Evolutionary conservation across 768 basidiomycete species (phyloP).

Genomic region (Tephrocybe sp.): DNA sequence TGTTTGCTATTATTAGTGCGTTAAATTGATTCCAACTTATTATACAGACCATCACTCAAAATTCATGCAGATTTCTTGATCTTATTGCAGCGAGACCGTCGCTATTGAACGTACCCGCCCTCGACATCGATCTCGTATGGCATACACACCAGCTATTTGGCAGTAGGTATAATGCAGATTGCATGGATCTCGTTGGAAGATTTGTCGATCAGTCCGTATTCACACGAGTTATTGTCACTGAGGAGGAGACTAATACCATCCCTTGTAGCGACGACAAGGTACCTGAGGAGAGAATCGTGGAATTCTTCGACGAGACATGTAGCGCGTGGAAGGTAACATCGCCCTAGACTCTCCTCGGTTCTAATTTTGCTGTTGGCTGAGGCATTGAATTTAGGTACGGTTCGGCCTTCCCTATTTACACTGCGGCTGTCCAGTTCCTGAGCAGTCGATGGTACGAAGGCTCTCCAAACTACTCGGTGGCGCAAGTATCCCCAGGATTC

Average conservation of each 20-base stretch:
- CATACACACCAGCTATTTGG: slow-evolving; percentile 69
- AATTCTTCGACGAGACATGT: slow-evolving; percentile 46
- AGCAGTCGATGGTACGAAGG: slow-evolving; percentile 41
- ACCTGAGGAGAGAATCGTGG: slow-evolving; percentile 41
- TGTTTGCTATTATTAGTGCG: slow-evolving; percentile 57
- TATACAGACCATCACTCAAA: background rate
- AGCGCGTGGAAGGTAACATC: slow-evolving; percentile 19
- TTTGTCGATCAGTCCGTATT: slow-evolving; percentile 62
- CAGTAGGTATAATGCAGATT: slow-evolving; percentile 43
- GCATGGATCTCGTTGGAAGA: slow-evolving; percentile 39
- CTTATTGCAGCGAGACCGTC: slow-evolving; percentile 44
- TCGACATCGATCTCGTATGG: slow-evolving; percentile 76
- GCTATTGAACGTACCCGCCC: slow-evolving; percentile 53
- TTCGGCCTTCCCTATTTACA: slow-evolving; percentile 54
- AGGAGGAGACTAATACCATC: too few species aligned
- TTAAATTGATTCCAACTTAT: background rate
- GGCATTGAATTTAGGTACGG: slow-evolving; percentile 29
- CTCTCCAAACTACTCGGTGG: slow-evolving; percentile 26
- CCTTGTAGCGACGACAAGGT: slow-evolving; percentile 44
- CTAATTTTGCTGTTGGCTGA: background rate
- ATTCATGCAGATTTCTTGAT: slow-evolving; percentile 46
- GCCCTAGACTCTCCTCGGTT: background rate
- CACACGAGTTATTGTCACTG: too few species aligned
- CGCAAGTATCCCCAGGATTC: slow-evolving; percentile 17
- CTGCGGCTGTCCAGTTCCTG: slow-evolving; percentile 58